Evolutionary conservation across 305 asterid genomes (phyloP).

Genomic region (Fraxinus platypoda): DNA sequence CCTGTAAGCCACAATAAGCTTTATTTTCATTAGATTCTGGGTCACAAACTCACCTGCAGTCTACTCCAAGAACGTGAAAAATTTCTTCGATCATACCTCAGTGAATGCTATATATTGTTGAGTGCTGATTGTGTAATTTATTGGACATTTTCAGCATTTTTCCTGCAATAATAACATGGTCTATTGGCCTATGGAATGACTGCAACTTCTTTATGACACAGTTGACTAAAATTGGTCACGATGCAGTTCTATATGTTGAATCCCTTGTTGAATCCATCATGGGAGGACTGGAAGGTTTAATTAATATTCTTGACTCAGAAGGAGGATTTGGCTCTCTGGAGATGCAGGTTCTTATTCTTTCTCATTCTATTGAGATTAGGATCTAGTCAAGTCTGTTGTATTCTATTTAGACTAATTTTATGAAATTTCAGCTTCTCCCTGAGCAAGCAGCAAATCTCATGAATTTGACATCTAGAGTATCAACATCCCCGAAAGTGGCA

Average conservation of each 20-base stretch:
- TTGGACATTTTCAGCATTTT: not conserved
- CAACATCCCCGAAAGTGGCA: conserved; percentile 85
- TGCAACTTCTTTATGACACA: conserved; percentile 34
- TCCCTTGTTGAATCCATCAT: conserved; percentile 96
- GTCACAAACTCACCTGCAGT: not conserved
- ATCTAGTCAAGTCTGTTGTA: conserved; percentile 20
- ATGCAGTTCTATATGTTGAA: conserved; percentile 91
- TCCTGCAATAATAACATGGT: not conserved
- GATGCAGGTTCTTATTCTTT: conserved; percentile 73
- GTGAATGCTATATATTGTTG: not conserved
- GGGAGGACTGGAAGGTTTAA: conserved; percentile 98
- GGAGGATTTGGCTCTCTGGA: conserved; percentile 99
- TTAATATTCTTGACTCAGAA: conserved; percentile 95
- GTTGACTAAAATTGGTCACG: conserved; percentile 95
- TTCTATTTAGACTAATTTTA: conserved; percentile 29
- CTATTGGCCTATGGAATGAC: not conserved
- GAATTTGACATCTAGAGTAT: conserved; percentile 85
- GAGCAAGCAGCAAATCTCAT: conserved; percentile 98
- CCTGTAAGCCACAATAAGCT: not conserved
- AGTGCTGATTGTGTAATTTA: not conserved
- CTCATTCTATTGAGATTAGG: conserved; percentile 31
- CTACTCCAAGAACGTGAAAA: not conserved
- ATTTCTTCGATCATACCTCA: not conserved
- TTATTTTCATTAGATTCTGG: not conserved
- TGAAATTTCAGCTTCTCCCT: conserved; percentile 80